Conservation (phyloP, 805 yeast species). For the Lipomyces japonicus region DNA sequence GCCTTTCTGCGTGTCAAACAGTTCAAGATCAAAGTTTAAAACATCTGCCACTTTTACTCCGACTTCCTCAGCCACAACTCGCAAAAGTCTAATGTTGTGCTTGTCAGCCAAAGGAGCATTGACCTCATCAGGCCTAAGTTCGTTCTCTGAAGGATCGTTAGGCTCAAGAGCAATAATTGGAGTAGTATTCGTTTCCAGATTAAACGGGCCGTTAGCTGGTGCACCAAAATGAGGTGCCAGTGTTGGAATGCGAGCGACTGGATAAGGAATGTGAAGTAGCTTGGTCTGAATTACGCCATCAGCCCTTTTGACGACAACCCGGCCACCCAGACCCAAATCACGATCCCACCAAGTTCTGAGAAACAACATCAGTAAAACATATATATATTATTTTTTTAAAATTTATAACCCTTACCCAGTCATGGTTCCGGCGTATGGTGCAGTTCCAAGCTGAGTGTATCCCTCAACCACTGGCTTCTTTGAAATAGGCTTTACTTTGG, state of each 20-base stretch:
- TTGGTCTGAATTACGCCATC: slow-evolving; percentile 36
- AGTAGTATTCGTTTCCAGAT: slow-evolving; percentile 70
- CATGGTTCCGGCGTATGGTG: slow-evolving; percentile 76
- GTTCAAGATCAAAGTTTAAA: slow-evolving; percentile 67
- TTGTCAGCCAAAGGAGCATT: slow-evolving; percentile 33
- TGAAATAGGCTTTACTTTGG: slow-evolving; percentile 65
- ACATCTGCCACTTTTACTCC: slow-evolving; percentile 57
- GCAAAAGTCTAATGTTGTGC: slow-evolving; percentile 54
- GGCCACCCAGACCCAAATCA: slow-evolving; percentile 81
- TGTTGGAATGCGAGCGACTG: slow-evolving; percentile 75
- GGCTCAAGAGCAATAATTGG: slow-evolving; percentile 66
- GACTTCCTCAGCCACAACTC: slow-evolving; percentile 64
- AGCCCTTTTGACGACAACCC: slow-evolving; percentile 52
- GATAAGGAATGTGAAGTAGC: slow-evolving; percentile 41
- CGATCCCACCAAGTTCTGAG: slow-evolving; percentile 70
- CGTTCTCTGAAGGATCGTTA: slow-evolving; percentile 32
- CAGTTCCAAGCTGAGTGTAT: slow-evolving; percentile 73
- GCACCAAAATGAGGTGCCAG: slow-evolving; percentile 85
- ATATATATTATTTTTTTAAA: neutral
- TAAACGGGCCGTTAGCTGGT: slow-evolving; percentile 65
- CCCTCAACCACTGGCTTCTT: slow-evolving; percentile 62
- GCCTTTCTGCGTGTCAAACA: slow-evolving; percentile 79
- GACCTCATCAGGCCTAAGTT: slow-evolving; percentile 32
- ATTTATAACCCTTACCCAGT: slow-evolving; percentile 12
- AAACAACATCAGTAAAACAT: slow-evolving; percentile 16